phyloP scores from a whole-genome alignment of 805 yeast genomes.

The Dipodascus albidus region DNA sequence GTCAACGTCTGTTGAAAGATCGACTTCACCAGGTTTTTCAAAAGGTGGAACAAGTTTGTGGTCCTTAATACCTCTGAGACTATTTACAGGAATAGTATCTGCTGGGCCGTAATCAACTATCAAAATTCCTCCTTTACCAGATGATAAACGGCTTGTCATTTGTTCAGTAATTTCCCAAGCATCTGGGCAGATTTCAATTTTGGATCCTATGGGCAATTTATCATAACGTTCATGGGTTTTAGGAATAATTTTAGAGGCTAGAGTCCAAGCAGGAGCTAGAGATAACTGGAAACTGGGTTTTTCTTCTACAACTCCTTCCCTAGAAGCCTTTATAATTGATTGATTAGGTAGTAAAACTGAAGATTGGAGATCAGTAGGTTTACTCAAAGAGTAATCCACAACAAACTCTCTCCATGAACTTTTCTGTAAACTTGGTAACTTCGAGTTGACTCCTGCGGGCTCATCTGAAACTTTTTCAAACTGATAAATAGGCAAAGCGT shows the following conservation, averaged over 20 bases:
- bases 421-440: constrained; percentile 25
- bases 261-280: constrained; percentile 47
- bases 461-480: constrained; percentile 30
- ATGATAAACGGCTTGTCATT: constrained; percentile 35
- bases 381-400: constrained; percentile 40
- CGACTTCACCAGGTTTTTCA: constrained; percentile 66
- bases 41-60: constrained; percentile 72
- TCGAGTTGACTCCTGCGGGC: constrained; percentile 13
- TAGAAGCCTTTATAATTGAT: constrained; percentile 8
- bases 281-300: constrained; percentile 40
- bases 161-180: constrained; percentile 46
- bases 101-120: constrained; percentile 71
- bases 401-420: constrained; percentile 72
- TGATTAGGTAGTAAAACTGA: constrained; percentile 15
- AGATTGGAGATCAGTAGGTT: constrained; percentile 10
- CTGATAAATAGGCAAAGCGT: constrained; percentile 70
- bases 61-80: constrained; percentile 60
- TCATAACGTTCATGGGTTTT: constrained; percentile 37
- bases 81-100: constrained; percentile 51
- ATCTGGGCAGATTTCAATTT: constrained; percentile 68
- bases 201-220: constrained; percentile 41
- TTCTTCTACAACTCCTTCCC: constrained; percentile 3
- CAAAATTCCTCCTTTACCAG: constrained; percentile 48
- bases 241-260: constrained; percentile 46
- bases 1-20: constrained; percentile 76